Base-by-base conservation (phyloP, 768 basidiomycete genomes). In the Dentipellis sp. region DNA sequence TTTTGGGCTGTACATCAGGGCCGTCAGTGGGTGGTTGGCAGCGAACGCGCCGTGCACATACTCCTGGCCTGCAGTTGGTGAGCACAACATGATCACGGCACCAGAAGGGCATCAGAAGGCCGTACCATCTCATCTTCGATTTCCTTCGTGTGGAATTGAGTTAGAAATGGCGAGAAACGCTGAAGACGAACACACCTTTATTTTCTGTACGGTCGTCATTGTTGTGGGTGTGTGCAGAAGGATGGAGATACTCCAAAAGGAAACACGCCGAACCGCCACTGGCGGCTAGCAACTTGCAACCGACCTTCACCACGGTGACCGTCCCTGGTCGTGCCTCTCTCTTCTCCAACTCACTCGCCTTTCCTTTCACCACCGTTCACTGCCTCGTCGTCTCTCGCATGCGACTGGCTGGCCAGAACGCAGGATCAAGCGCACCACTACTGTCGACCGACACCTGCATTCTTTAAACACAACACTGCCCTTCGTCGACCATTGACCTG, bases 41-140 rank as follows among this genome's bases (percentile, higher is more conserved):
- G 52, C 46, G 59, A 34, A 42, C 29, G 17, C 36, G 42, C 39
- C 11, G 42, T 40, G 17, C 52, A 75, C 78, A 67, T 78, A 91
- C 88, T 94, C 80, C 80, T 92, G 68, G 86, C 80, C 88, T 92
- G 68, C 56, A 56, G 55, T 9, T 62, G 58, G 55, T 34, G 62
- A 36, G 50, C 56, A 72, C 60, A 69, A 69, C 67, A 56, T 59
- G 21, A 38, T 45, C 17, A 55, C 47, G 52, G 21, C 42, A 53
- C 59, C 7, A 50, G 60, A 52, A 56, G 38, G 42, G 57, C 50
- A 48, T 56, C 58, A 59, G 50, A 56, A 23, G 29, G 62, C 70
- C 81, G 75, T 67, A 88, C 91, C 94, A 94, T 94, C 73, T 94
- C 92, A 90, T 92, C 91, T 80, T 94, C 92, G 70, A 94, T 82